Evolutionary conservation across 371 early-diverging fungal genomes (phyloP).

Genomic region (Blakeslea trispora): DNA sequence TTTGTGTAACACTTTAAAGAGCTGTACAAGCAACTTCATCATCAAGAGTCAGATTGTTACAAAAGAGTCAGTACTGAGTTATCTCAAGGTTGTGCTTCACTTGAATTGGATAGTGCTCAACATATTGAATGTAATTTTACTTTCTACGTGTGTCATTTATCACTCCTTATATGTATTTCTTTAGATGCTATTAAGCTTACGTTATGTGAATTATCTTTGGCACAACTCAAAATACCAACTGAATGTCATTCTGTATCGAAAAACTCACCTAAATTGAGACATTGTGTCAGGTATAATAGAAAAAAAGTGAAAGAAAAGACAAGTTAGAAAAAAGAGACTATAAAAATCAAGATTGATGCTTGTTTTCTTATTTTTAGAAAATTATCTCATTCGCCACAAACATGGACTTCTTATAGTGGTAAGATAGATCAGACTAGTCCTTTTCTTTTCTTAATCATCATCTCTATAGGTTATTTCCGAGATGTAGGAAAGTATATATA

Average conservation of each 20-base stretch:
- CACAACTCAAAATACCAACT: slow-evolving; percentile 4
- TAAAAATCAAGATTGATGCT: background rate
- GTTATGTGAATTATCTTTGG: slow-evolving; percentile 20
- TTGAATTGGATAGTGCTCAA: slow-evolving; percentile 1
- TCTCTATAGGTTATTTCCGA: slow-evolving; percentile 22
- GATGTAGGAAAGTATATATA: slow-evolving; percentile 25
- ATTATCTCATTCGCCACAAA: slow-evolving; percentile 19
- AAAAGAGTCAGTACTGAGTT: slow-evolving; percentile 14
- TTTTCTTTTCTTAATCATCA: no score
- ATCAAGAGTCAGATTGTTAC: slow-evolving; percentile 24
- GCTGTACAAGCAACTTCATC: slow-evolving; percentile 13
- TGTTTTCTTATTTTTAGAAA: slow-evolving; percentile 11
- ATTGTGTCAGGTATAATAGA: slow-evolving; percentile 21
- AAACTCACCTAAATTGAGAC: background rate
- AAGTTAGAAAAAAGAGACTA: no score
- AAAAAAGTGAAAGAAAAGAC: background rate
- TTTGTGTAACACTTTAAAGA: slow-evolving; percentile 14
- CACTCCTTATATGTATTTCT: background rate
- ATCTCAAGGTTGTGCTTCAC: slow-evolving; percentile 13
- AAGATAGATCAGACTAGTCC: slow-evolving; percentile 2
- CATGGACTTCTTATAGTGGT: slow-evolving; percentile 34
- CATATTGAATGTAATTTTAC: slow-evolving; percentile 19
- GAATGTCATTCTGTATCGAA: slow-evolving; percentile 11
- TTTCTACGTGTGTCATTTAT: no score
- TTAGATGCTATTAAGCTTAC: slow-evolving; percentile 27